These are phyloP conservation scores for Candida sp. DNA, from an alignment of 1,139 yeast genomes.

Conservation along the genomic window DNA sequence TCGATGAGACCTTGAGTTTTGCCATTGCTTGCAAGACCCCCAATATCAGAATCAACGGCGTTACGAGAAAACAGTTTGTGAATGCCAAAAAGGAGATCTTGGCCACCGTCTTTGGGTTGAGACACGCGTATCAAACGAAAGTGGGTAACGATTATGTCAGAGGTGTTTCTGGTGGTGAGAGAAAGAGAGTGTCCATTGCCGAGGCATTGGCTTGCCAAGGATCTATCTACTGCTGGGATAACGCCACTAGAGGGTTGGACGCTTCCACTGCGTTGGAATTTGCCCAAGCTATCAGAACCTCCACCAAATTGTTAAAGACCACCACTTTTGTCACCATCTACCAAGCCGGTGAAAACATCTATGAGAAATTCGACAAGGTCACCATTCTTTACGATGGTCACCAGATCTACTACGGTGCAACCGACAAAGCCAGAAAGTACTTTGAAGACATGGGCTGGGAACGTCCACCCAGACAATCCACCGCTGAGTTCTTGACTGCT, in stretches of 20 bases:
- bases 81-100: constrained; percentile 51
- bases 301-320: constrained; percentile 57
- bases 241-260: constrained; percentile 78
- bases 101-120: constrained; percentile 59
- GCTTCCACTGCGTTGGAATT: constrained; percentile 76
- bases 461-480: constrained; percentile 65
- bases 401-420: constrained; percentile 65
- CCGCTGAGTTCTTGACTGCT: constrained; percentile 74
- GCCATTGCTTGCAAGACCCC: constrained; percentile 69
- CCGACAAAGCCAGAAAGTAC: constrained; percentile 53
- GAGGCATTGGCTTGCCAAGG: constrained; percentile 66
- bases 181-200: constrained; percentile 80
- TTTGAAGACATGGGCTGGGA: constrained; percentile 65
- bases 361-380: constrained; percentile 65
- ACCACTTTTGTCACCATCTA: constrained; percentile 66
- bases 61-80: constrained; percentile 52
- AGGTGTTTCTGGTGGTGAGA: constrained; percentile 88
- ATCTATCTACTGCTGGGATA: constrained; percentile 71
- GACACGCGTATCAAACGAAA: constrained; percentile 29
- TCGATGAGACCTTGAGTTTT: constrained; percentile 63
- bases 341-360: constrained; percentile 73
- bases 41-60: constrained; percentile 48
- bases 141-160: constrained; percentile 55
- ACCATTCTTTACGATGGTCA: constrained; percentile 62
- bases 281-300: constrained; percentile 62